Conservation (phyloP, 371 early-diverging fungal genomes). For the Paraphysoderma sedebokerense region DNA sequence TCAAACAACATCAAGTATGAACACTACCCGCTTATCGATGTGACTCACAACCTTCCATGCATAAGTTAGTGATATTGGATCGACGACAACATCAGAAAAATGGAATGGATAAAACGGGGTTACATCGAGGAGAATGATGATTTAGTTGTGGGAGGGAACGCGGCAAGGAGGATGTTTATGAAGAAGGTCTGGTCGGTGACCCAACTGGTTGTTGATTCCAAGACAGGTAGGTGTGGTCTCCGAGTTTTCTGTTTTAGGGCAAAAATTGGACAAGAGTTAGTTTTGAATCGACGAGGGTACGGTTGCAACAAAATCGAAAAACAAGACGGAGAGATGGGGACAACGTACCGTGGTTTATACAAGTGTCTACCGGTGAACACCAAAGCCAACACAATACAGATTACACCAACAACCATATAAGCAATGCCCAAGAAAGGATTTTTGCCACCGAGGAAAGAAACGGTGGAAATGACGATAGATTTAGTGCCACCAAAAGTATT, state of each 20-base stretch:
- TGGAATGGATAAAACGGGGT: too few species aligned
- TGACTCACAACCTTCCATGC: too few species aligned
- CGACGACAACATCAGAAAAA: too few species aligned
- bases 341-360: constrained; percentile 59
- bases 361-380: constrained; percentile 70
- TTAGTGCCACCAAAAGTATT: constrained; percentile 72
- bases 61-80: too few species aligned
- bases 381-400: constrained; percentile 68
- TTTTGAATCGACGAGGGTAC: background rate
- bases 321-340: background rate
- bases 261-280: constrained; percentile 1
- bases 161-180: too few species aligned
- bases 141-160: too few species aligned
- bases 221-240: constrained; percentile 78
- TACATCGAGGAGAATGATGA: too few species aligned
- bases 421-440: constrained; percentile 89
- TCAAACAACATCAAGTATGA: too few species aligned
- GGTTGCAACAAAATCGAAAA: constrained; percentile 10
- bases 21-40: too few species aligned
- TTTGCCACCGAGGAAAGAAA: constrained; percentile 81
- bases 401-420: constrained; percentile 69
- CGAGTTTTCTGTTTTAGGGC: constrained; percentile 48
- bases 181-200: too few species aligned
- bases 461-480: constrained; percentile 75
- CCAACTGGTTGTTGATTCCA: constrained; percentile 88